Evolutionary conservation across 2,329 filamentous ascomycete genomes (phyloP).

Genomic region (Aspergillus novofumigatus): DNA sequence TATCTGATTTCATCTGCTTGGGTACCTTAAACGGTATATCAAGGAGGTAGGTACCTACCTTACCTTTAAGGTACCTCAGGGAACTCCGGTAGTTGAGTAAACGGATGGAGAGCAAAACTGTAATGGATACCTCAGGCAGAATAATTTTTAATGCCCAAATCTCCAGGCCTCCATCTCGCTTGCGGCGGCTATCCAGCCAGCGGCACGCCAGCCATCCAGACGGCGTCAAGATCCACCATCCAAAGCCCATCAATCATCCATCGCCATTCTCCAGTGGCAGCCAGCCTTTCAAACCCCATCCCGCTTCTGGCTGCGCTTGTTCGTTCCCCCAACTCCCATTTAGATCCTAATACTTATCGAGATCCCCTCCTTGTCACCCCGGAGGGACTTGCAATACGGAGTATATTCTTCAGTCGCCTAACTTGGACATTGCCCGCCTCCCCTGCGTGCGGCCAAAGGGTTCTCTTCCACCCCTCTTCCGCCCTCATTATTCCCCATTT

Average conservation of each 20-base stretch:
- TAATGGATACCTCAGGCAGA: conserved; percentile 19
- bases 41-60: no score
- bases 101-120: not conserved
- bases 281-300: conserved; percentile 9
- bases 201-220: conserved; percentile 38
- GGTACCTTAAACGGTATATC: no score
- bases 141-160: not conserved
- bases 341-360: not conserved
- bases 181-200: conserved; percentile 36
- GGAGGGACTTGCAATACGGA: not conserved
- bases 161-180: conserved; percentile 23
- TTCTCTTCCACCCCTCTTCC: conserved; percentile 26
- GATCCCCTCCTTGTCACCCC: conserved; percentile 3
- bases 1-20: no score
- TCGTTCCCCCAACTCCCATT: conserved; percentile 5
- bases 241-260: conserved; percentile 23
- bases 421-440: conserved; percentile 6
- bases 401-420: conserved; percentile 4
- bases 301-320: conserved; percentile 9
- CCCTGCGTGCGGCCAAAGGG: conserved; percentile 19
- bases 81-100: not conserved
- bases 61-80: no score
- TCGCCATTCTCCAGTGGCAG: not conserved
- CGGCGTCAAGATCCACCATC: conserved; percentile 28
- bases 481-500: conserved; percentile 20